Base-by-base conservation (phyloP, 129 eudicot genomes). In the Pulicaria dysenterica region DNA sequence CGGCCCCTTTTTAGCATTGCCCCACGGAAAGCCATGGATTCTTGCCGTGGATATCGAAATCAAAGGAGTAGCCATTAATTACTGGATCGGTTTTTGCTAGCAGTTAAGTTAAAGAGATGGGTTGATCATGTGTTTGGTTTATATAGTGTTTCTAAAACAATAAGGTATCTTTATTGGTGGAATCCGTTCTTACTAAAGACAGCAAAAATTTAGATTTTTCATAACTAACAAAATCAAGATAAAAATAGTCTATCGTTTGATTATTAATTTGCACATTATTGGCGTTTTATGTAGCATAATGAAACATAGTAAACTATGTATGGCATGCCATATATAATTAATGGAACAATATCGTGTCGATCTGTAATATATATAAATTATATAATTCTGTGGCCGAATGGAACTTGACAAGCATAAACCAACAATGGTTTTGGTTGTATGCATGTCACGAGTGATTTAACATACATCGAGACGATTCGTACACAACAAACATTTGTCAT, bases 111-210 rank as follows among this genome's bases (percentile, higher is more conserved):
- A 17, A 36, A 54, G n/a, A 66, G 41, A 61, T 9, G 76, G 36
- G 31, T 24, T 24, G 31, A 24, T 24, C 31, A 45, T 31, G 41
- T 64, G 46, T 24, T 48, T 24, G 31, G 43, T 64, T 44, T 79
- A 83, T 63, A 73, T 41, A 47, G 69, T 73, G 78, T 73, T 85
- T 37, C 3, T 1, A 24, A 4, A 48, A 78, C 76, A 53, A 66
- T 37, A 73, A 47, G 92, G 90, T 39, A 89, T 86, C 92, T 84
- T 81, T 39, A 82, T 64, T 55, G 76, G 80, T 74, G 79, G 78
- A 81, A 84, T 72, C 80, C 80, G 74, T 41, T 48, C 64, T 15
- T 74, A 69, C 92, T 82, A 84, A 34, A 13, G 92, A 84, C 96
- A 78, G 34, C 3, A n/a, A 54, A 10, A 53, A 3, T 55, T 43